These are phyloP conservation scores for Pleodorina starrii DNA, from an alignment of 139 green algal species.

Conservation along the genomic window DNA sequence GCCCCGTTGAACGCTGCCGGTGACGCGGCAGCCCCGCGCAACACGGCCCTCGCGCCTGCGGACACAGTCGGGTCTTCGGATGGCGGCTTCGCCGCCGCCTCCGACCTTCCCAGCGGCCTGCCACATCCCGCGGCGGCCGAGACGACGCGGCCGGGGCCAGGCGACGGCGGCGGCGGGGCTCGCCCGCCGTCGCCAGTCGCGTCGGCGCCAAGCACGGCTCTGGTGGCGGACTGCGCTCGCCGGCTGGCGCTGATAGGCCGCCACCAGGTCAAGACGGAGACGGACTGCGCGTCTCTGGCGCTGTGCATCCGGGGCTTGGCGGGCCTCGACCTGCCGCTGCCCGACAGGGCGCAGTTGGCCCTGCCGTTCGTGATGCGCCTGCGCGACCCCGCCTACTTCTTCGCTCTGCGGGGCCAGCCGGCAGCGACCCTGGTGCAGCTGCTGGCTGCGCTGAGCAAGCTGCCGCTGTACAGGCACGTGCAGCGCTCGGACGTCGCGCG, in stretches of 20 bases:
- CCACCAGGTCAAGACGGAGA: background rate
- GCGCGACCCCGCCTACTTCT: background rate
- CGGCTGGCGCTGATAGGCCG: background rate
- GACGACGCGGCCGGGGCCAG: background rate
- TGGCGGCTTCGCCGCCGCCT: no score
- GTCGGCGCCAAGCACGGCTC: background rate
- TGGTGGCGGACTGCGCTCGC: background rate
- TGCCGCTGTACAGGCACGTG: background rate
- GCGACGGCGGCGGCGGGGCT: background rate
- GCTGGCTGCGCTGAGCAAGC: background rate
- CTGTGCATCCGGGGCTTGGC: background rate
- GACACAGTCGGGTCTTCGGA: background rate
- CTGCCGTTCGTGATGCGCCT: background rate
- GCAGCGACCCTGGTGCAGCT: background rate
- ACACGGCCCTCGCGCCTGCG: background rate
- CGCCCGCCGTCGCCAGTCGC: no score
- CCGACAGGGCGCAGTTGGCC: background rate
- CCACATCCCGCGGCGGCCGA: background rate
- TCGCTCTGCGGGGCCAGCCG: background rate
- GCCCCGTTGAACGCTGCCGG: background rate
- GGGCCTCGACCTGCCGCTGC: background rate
- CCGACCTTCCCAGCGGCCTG: background rate
- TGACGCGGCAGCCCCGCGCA: no score
- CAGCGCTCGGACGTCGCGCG: background rate
- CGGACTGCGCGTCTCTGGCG: background rate